Base-by-base conservation (phyloP, 495 filamentous ascomycete genomes). In the Talaromyces liani region DNA sequence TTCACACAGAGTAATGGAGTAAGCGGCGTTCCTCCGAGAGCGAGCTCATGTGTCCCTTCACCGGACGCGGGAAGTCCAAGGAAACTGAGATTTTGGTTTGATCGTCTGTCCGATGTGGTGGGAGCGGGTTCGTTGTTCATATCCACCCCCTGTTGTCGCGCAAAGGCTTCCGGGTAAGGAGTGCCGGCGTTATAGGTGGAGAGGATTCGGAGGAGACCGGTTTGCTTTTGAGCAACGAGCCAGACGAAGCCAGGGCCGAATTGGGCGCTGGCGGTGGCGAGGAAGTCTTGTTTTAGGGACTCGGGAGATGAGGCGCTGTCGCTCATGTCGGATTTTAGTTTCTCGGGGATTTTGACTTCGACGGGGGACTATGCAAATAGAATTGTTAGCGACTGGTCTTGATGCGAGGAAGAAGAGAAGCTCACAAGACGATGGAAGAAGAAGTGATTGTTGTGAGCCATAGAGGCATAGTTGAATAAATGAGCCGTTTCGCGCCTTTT, bases 191-290 rank as follows among this genome's bases (percentile, higher is more conserved):
- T 82, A 80, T 98, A 98, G 49, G 94, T 98, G 65, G 84, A 81
- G 63, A 98, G 83, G 68, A 97, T 88, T 69, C 87, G 84, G 74
- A 93, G 78, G 61, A 82, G 72, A 6, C 72, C 73, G 66, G 84
- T 80, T 47, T 68, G 61, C 66, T 85, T 80, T 56, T 68, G 64
- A 64, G 75, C 75, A 29, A 77, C 66, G 58, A 98, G 87, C 94
- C 94, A 98, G 67, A 98, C 91, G 79, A 93, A 98, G 61, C 93
- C 94, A 1, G 92, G 92, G 54, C 95, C 95, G 79, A 98, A 98
- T 92, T 98, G 97, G 74, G 85, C 82, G 65, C 83, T 78, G 62
- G 95, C 94, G 6, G 91, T 96, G 62, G 85, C 80, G 65, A 95
- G 76, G 76, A 98, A 87, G 67, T 93, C 87, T 65, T 79, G 75